phyloP scores from a whole-genome alignment of 2,329 filamentous ascomycete genomes.

The Cytospora chrysosperma region DNA sequence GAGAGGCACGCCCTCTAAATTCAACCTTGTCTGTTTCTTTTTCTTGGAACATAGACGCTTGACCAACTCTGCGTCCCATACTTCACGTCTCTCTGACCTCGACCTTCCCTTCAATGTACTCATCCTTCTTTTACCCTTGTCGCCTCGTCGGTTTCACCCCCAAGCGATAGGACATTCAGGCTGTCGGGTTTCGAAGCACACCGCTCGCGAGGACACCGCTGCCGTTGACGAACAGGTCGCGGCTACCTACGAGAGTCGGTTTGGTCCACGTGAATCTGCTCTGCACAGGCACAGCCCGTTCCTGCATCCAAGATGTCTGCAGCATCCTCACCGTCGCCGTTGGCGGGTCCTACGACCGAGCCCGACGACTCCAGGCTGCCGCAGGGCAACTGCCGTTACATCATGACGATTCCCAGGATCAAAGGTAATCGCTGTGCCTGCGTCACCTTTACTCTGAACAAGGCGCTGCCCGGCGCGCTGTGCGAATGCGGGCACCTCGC shows the following conservation, averaged over 20 bases:
- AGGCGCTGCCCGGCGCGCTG: constrained; percentile 50
- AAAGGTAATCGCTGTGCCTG: constrained; percentile 60
- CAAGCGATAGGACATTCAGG: not conserved
- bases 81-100: not conserved
- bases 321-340: constrained; percentile 33
- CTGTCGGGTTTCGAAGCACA: not conserved
- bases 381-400: constrained; percentile 59
- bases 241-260: not conserved
- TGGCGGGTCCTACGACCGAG: constrained; percentile 29
- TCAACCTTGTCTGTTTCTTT: not conserved
- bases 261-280: not conserved
- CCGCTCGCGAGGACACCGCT: not conserved
- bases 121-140: not conserved
- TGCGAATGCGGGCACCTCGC: constrained; percentile 61
- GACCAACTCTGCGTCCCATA: not conserved
- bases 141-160: not conserved
- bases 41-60: not conserved
- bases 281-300: not conserved
- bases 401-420: constrained; percentile 55
- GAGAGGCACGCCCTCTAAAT: constrained; percentile 2
- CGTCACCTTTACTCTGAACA: constrained; percentile 56
- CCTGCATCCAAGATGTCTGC: constrained; percentile 29
- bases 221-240: not conserved
- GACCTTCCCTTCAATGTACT: not conserved
- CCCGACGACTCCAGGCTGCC: constrained; percentile 50